Base-by-base conservation (phyloP, 1,284 basidiomycete species). In the Trichosporon faecale region DNA sequence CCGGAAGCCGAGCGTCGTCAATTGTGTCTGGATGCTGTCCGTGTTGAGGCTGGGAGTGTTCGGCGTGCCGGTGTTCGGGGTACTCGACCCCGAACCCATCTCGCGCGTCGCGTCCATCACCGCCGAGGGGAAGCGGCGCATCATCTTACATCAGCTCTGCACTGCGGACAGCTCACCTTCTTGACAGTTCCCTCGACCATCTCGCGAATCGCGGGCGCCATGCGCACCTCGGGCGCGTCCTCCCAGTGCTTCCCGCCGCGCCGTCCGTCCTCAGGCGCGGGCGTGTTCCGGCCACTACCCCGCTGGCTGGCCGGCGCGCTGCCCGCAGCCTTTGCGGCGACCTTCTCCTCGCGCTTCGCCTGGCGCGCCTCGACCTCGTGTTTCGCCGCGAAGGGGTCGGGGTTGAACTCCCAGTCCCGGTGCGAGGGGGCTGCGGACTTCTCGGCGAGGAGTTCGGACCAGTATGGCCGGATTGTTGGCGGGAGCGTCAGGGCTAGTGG, bases 111-210 rank as follows among this genome's bases (percentile, higher is more conserved):
- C 84, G 64, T 83, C 80, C 55, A 83, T 74, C 23, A 84, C 81
- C 0, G 82, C 83, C 5, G 82, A 78, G 0, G 84, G 84, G 73
- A 83, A 85, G 44, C 77, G 76, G 65, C 80, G 79, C 81, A 83
- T 84, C 80, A 84, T 82, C 82, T 84, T 72, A 1, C 5, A 67
- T 72, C 52, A 70, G 65, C 25, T 23, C 21, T 6, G 9, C 25
- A 31, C 46, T 27, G 23, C 35, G 68, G 70, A 55, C 14, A 4
- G 76, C 85, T 73, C n/a, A 90, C 92, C 87, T 89, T 88, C 79
- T 91, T 91, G n/a, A 96, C 89, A 0, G 90, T 89, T 25, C 88
- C 87, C 82, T 98, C 94, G 6, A 95, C 91, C 68, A 89, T 84
- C 73, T 94, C 93, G 46, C 95, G 87, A 68, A 97, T 84, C 12